Evolutionary conservation across 2,329 filamentous ascomycete species (phyloP).

Genomic region (Phyllosticta capitalensis): DNA sequence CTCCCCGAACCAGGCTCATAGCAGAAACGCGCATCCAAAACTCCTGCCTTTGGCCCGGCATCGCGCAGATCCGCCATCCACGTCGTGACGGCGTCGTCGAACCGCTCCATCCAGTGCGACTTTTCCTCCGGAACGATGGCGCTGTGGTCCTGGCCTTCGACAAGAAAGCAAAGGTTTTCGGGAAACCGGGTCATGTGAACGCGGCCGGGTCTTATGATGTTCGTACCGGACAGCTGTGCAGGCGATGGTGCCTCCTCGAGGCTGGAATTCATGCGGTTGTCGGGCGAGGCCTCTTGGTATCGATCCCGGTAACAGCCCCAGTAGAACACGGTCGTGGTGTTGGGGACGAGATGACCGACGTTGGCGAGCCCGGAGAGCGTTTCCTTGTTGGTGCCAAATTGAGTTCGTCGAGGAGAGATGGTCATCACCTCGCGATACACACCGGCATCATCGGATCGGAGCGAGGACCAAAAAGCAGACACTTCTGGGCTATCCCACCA

Average conservation of each 20-base stretch:
- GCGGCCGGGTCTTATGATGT: background rate
- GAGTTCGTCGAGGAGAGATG: background rate
- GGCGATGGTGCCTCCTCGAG: background rate
- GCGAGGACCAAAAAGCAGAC: background rate
- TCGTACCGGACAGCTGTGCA: no score
- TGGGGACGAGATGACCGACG: background rate
- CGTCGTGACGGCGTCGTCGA: background rate
- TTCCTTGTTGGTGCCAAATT: background rate
- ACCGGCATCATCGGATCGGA: background rate
- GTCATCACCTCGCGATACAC: background rate
- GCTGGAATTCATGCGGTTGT: background rate
- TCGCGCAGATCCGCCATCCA: background rate
- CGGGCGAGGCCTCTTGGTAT: background rate
- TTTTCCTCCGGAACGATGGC: background rate
- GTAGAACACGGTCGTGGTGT: background rate
- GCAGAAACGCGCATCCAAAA: background rate
- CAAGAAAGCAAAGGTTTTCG: background rate
- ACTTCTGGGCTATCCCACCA: background rate
- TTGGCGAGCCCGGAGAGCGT: background rate
- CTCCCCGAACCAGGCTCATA: background rate
- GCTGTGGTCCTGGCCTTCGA: background rate
- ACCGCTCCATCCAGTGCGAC: background rate
- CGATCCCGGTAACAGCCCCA: constrained; percentile 2
- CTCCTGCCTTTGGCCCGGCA: background rate
- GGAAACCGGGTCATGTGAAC: background rate